Evolutionary conservation across 805 yeast genomes (phyloP).

Genomic region (Debaryomyces maramus): DNA sequence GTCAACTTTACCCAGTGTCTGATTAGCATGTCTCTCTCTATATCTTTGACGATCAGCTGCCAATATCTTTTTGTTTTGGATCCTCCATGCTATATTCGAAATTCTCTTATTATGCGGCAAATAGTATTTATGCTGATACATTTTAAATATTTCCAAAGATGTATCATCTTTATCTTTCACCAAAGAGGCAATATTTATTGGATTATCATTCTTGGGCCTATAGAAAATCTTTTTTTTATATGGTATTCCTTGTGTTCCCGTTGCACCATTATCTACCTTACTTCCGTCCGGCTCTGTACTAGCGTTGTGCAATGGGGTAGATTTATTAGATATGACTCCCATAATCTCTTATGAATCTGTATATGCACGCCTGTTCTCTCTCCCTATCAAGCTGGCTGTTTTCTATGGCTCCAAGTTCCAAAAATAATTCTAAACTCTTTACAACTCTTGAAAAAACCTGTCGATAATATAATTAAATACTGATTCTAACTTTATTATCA

Average conservation of each 20-base stretch:
- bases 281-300: not conserved
- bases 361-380: too few species aligned
- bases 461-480: too few species aligned
- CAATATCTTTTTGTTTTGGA: constrained; percentile 37
- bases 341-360: not conserved
- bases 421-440: too few species aligned
- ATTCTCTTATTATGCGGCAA: constrained; percentile 44
- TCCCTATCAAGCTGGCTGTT: too few species aligned
- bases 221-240: not conserved
- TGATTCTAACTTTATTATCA: too few species aligned
- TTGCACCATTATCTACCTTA: not conserved
- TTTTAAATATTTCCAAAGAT: constrained; percentile 37
- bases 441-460: too few species aligned
- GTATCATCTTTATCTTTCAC: constrained; percentile 36
- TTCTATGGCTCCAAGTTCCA: too few species aligned
- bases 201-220: constrained; percentile 1
- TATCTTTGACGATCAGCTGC: not conserved
- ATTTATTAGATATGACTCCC: not conserved
- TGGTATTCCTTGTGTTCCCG: not conserved
- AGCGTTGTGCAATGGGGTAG: not conserved
- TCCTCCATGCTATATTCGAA: constrained; percentile 46
- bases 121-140: constrained; percentile 43
- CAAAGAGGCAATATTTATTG: constrained; percentile 5
- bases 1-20: not conserved
- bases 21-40: not conserved